Evolutionary conservation across 106 monocot genomes (phyloP), one percentile per base, ranked within the genome.

Genomic region (Alisma plantagoaquatica): DNA sequence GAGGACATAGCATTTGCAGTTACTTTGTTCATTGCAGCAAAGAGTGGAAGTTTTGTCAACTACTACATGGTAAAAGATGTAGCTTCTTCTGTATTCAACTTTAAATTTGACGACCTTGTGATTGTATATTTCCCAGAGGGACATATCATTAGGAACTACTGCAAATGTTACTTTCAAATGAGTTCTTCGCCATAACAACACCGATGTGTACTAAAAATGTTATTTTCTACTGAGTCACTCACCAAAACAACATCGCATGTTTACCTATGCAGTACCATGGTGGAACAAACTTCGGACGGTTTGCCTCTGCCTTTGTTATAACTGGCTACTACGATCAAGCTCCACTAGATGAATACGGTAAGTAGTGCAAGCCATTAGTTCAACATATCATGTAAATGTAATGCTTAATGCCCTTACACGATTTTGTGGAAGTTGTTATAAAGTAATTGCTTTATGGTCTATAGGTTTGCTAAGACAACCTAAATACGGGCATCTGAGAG

Each of bases 301-400:
- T 67, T 49, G 73, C 81, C 14, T 81, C 89, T 51, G 59, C 89
- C 41, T 85, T 61, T 56, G 68, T 81, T 15, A 82, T 68, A 46
- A 82, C 89, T 47, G 70, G 74, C 46, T 98, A 98, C 33, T 85
- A 85, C 27, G 89, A 98, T 62, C 31, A 82, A 66, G 89, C 89
- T 61, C 96, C 89, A 33, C 65, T 98, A 63, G 96, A 98, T 82
- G 96, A 98, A 79, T 98, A 90, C 59, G 96, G 96, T 98, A 54
- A 27, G 65, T 27, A 19, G 4, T 22, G 45, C 3, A 17, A 19
- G 6, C n/a, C 28, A 22, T 38, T 14, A 38, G n/a, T n/a, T n/a
- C n/a, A n/a, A n/a, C n/a, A n/a, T n/a, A n/a, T n/a, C n/a, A n/a
- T n/a, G n/a, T n/a, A n/a, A n/a, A n/a, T n/a, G n/a, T n/a, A n/a